phyloP scores from a whole-genome alignment of 176 grass and related monocot genomes.

The Avena insularis region DNA sequence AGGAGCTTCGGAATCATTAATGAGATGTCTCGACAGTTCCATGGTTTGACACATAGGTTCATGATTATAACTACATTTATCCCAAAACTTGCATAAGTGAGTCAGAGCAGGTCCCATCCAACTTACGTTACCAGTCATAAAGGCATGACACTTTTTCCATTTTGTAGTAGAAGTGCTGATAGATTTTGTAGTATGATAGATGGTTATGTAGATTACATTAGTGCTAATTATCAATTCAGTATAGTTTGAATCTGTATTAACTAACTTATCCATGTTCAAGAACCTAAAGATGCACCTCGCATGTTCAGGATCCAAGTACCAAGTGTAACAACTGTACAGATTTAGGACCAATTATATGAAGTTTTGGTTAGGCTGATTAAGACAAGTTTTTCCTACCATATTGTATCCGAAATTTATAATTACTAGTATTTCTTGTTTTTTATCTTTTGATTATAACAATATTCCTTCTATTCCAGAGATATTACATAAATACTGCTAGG shows the following conservation, averaged over 20 bases:
- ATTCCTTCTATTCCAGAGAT: constrained; percentile 39
- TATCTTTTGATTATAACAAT: neutral
- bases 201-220: neutral
- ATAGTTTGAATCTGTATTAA: neutral
- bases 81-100: neutral
- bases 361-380: neutral
- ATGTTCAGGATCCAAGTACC: neutral
- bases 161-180: neutral
- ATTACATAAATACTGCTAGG: constrained; percentile 47
- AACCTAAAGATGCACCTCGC: neutral
- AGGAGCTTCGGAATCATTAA: neutral
- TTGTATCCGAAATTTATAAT: neutral
- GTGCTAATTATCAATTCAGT: neutral
- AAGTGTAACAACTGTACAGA: neutral
- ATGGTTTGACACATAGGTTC: neutral
- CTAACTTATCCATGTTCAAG: neutral
- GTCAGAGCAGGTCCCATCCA: neutral
- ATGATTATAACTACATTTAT: neutral
- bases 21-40: neutral
- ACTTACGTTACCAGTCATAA: neutral
- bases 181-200: neutral
- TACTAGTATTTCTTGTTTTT: neutral
- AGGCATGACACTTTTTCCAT: neutral
- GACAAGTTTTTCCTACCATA: neutral
- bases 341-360: neutral